Base-by-base conservation (phyloP, 768 basidiomycete genomes). In the Naematelia encephala region DNA sequence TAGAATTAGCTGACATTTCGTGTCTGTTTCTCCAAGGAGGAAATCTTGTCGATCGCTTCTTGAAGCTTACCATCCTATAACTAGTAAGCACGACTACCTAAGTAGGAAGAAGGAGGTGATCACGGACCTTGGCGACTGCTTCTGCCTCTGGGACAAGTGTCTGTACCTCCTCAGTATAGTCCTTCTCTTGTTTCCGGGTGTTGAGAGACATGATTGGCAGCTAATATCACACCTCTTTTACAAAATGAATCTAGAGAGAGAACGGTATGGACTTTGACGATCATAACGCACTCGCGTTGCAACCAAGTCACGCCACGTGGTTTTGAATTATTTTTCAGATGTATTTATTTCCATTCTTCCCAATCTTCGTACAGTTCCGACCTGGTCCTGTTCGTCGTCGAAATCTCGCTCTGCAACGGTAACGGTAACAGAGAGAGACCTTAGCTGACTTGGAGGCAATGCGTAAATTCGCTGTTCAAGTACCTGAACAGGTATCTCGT, bases 1-100 rank as follows among this genome's bases (percentile, higher is more conserved):
- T 2, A 23, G 26, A 5, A 1, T 3, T 12, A 21, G 79, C 84
- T 45, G 57, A 90, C 96, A 80, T 97, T 98, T 81, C 96, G 83
- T 1, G 94, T 88, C 77, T 96, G 93, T 79, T 98, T 98, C 80
- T 99, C 96, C 4, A 98, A 82, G 1, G 80, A 79, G 57, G 92
- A 82, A 57, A 98, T 84, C 80, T 89, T 91, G 79, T 99, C 94
- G 28, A 97, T 80, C 22, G 87, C 90, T 27, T 90, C 88, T 73
- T 90, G 85, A 48, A 91, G 81, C 77, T 86, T 87, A 23, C 88
- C 90, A 59, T 85, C 80, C 92, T 94, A 56, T 5, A 5, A 54
- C 34, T n/a, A 14, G 28, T 50, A 22, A 57, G 52, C n/a, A n/a
- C n/a, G n/a, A n/a, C n/a, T 51, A 30, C 19, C 12, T n/a, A n/a